Base-by-base conservation (phyloP, 2,329 filamentous ascomycete species). In the Penicillium sp. region DNA sequence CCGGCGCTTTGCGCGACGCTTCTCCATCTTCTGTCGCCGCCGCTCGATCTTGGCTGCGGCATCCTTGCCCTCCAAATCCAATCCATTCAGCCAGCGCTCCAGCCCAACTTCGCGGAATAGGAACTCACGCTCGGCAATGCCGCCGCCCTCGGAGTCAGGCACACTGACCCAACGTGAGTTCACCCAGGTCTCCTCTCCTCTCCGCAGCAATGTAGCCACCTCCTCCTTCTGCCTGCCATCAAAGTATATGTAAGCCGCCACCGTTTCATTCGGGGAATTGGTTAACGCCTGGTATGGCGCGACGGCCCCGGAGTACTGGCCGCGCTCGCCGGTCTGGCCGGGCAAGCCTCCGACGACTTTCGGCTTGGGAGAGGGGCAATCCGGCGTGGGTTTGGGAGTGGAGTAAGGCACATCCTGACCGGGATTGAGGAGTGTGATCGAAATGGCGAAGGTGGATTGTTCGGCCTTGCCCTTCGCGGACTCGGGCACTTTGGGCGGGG, bases 241-340 rank as follows among this genome's bases (percentile, higher is more conserved):
- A 66, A 98, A 98, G 75, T 98, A 98, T 61, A 98, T 97, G 71
- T 98, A 98, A 32, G 92, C 93, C 28, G 93, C 93, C 62, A 98
- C 92, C 12, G 93, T 98, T 75, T 98, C 93, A 71, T 96, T 95
- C 49, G 89, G 86, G 28, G 89, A 95, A 53, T 88, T 86, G 18
- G 93, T 97, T 74, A 96, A 83, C 46, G 93, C 89, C 56, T 92
- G 87, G 72, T 98, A 98, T 1, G 92, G 89, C 47, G 81, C 83
- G 54, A 96, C 79, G 32, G 82, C 77, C 35, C 81, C 71, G 47
- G 69, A 68, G 60, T 77, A 78, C 57, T 77, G 78, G 46, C 78
- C 79, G 57, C 79, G 73, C 55, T 80, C 77, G 40, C 65, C 65
- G 25, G 71, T 69, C 52, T 74, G 71, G 54, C 78, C 83, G 20